Base-by-base conservation (phyloP, 257 asterid species). In the Solanum etuberosum region DNA sequence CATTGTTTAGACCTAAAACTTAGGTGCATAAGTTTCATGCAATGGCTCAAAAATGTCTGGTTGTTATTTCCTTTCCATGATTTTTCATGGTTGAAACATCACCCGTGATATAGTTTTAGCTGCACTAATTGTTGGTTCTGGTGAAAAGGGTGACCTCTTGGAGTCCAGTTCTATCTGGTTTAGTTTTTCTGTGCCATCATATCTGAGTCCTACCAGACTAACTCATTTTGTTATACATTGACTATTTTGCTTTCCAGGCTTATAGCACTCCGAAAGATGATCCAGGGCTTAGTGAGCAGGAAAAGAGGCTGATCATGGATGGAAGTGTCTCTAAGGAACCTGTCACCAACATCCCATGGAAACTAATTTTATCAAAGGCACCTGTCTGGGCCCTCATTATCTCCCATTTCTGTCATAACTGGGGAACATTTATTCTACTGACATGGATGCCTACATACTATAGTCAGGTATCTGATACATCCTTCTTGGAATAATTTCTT, bases 381-480 rank as follows among this genome's bases (percentile, higher is more conserved):
- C 96, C 99, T 87, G 99, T 97, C 67, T 97, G 99, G 99, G 99
- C 99, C 92, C 98, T 97, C 92, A 97, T 97, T 73, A 88, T 94
- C 92, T 95, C 99, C 90, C 99, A 97, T 90, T 97, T 97, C 93
- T 97, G 99, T 88, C 99, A 96, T 88, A 97, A 97, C 83, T 97
- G 99, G 99, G 99, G 99, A 90, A 97, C 98, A 65, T 97, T 97
- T 90, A 95, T 97, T 92, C 98, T 95, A 42, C 91, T 97, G 89
- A 97, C 99, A 29, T 97, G 99, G 99, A 97, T 96, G 99, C 98
- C 98, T 18, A 95, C 99, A 35, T 95, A 95, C 92, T 97, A 97
- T 83, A 95, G 94, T 92, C 99, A 97, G 99, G 98, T 97, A 90
- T 71, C 38, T 81, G 68, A 83, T 85, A 65, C 38, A 21, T 23